Percentiles rank a stretch among this genome's conserved stretches.
Conservation (phyloP, 108 stramenopile genomes). For the Seminavis robusta region DNA sequence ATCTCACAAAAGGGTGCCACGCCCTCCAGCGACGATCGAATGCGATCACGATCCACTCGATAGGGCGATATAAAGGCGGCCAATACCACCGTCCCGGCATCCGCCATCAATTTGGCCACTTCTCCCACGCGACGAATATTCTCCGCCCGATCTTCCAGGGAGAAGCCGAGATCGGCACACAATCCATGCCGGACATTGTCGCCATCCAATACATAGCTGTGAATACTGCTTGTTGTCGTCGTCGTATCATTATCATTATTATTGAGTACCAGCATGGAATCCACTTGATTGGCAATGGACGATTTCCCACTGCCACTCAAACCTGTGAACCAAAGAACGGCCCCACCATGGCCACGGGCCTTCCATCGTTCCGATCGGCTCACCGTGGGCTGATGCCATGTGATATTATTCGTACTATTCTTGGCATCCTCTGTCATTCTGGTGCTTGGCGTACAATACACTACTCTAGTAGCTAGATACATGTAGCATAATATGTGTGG, state of each 20-base stretch:
- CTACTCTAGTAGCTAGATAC: too few relatives aligned
- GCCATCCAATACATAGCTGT: slow-evolving; percentile 64
- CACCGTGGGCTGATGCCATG: slow-evolving; percentile 29
- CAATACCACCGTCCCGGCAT: slow-evolving; percentile 85
- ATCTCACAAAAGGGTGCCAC: slow-evolving; percentile 75
- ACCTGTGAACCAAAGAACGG: slow-evolving; percentile 48
- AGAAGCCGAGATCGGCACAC: slow-evolving; percentile 84
- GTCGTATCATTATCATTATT: too few relatives aligned
- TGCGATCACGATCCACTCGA: slow-evolving; percentile 69
- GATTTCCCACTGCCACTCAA: slow-evolving; percentile 42
- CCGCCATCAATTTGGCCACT: slow-evolving; percentile 82
- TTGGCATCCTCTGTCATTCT: too few relatives aligned
- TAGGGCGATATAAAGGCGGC: slow-evolving; percentile 90
- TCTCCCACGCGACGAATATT: slow-evolving; percentile 91
- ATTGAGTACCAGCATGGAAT: slow-evolving; percentile 26
- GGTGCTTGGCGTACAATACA: too few relatives aligned
- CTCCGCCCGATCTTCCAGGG: slow-evolving; percentile 75
- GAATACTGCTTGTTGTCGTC: slow-evolving; percentile 24
- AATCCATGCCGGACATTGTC: slow-evolving; percentile 88
- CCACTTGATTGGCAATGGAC: slow-evolving; percentile 37
- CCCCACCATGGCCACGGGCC: slow-evolving; percentile 17
- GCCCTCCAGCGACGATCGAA: slow-evolving; percentile 43
- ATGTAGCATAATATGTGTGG: too few relatives aligned
- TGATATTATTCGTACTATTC: slow-evolving; percentile 20
- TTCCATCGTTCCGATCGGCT: slow-evolving; percentile 24